These are phyloP conservation scores for Lolium multiflorum DNA, from an alignment of 176 grass and related monocot genomes.

Conservation along the genomic window DNA sequence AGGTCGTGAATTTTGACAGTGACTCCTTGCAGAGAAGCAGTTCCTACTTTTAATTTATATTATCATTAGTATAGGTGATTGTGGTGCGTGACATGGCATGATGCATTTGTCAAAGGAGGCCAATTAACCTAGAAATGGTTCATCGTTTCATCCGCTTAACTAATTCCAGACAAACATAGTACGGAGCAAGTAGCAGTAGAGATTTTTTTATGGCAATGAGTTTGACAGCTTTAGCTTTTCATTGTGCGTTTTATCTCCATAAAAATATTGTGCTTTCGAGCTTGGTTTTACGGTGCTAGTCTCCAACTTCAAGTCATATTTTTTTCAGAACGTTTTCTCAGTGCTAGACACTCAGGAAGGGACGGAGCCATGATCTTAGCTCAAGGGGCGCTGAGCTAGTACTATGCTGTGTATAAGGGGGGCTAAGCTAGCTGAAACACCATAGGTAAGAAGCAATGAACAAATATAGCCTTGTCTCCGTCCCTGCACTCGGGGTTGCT, in stretches of 20 bases:
- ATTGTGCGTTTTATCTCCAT: background rate
- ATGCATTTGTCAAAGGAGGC: background rate
- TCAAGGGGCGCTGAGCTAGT: no score
- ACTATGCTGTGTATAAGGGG: no score
- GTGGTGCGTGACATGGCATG: background rate
- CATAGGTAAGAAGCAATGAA: no score
- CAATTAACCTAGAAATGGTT: background rate
- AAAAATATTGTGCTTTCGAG: background rate
- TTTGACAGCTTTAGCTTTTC: background rate
- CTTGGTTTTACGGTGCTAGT: background rate
- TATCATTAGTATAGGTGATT: background rate
- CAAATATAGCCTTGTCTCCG: no score
- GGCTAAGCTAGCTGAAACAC: no score
- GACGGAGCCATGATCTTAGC: no score
- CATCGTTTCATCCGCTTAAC: background rate
- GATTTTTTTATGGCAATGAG: background rate
- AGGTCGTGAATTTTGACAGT: background rate
- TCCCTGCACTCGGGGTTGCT: background rate
- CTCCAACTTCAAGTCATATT: background rate
- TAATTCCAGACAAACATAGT: background rate
- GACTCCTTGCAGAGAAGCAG: background rate
- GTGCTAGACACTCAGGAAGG: background rate
- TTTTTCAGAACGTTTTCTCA: background rate
- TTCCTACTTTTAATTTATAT: constrained; percentile 1
- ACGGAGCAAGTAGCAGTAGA: constrained; percentile 9